Evolutionary conservation across 371 early-diverging fungal species (phyloP), one percentile per base, ranked within the genome.

Genomic region (Parasitella parasitica): DNA sequence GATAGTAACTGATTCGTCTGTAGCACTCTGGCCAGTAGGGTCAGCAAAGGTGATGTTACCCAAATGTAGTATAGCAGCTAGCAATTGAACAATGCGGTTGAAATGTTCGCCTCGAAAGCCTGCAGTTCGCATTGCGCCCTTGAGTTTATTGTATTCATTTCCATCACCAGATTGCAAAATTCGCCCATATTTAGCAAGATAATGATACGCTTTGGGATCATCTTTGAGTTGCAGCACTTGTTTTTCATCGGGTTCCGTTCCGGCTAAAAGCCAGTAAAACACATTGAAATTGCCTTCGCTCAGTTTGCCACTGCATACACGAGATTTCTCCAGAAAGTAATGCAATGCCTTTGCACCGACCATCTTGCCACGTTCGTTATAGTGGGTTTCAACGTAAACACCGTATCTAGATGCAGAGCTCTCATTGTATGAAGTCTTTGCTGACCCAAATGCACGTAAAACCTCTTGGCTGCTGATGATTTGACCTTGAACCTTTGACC

Each of bases 201-300:
- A 61, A 11, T 26, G 26, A 20, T 57, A 67, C 4, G 53, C 16
- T 9, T 39, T 46, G 12, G 54, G 53, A 5, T 57, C 61, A 9
- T 61, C 67, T 12, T 26, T 52, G 28, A 67, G 20, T 12, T 61
- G 61, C 13, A 67, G 26, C 34, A 61, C 73, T 57, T 66, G 35
- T n/a, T 71, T 71, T 58, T 75, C 75, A 36, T 75, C 71, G 7
- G 69, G 53, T 26, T 18, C 50, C 0, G 64, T 63, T 37, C 76
- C 75, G 18, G 79, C 82, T 7, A 90, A 75, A 22, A 97, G 79
- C 54, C 93, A 89, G 72, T 96, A 92, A 67, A 98, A 93, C 32
- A 96, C 87, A 70, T 97, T 93, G 74, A 96, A 97, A 73, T 91
- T 96, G 59, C 91, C 83, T 59, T 95, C 89, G 49, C 78, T 80